Evolutionary conservation across 2,329 filamentous ascomycete genomes (phyloP), one percentile per base, ranked within the genome.

Genomic region (Lasiodiplodia sp.): DNA sequence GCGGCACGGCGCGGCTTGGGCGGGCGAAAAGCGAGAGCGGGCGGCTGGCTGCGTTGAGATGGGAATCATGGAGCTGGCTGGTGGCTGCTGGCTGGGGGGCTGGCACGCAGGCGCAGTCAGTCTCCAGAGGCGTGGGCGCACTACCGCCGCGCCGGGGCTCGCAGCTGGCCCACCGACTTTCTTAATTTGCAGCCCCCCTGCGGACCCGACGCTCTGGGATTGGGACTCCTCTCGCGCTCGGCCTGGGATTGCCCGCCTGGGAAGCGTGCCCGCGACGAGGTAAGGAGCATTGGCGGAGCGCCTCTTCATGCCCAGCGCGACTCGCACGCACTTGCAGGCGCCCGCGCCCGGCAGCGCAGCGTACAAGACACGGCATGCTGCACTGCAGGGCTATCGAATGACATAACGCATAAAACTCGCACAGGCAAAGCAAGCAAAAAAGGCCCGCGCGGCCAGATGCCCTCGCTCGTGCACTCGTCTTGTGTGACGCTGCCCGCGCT

Each of bases 291-390:
- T 38, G 34, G 34, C 57, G 57, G 37, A 28, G 58, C 40, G 40
- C 58, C 44, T 62, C 58, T 62, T 62, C 58, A 62, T 62, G 58
- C 58, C 58, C 58, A 62, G 58, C 58, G 58, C 58, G 58, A 62
- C 58, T 62, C 58, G 58, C 57, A 44, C 40, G 40, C 40, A 47
- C 57, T 62, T 40, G 57, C 40, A 49, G 58, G 37, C 11, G 57
- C 21, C 37, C 37, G 21, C 57, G n/a, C 18, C 18, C 31, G 38
- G 37, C 57, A 40, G 37, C 37, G 38, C 37, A 38, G 56, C 56
- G 53, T 56, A 56, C 53, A 56, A 56, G 53, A 55, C 53, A 56
- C 53, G 53, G 23, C 51, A 47, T 47, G 44, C 44, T 53, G 51
- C 51, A 53, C 51, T 31, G 53, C 53, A 56, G 44, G 44, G 44